A percentile compares a stretch with the other conserved stretches of the same genome.
Evolutionary conservation across 352 stramenopile genomes (phyloP).

Genomic region (Globisporangium apiculatum): DNA sequence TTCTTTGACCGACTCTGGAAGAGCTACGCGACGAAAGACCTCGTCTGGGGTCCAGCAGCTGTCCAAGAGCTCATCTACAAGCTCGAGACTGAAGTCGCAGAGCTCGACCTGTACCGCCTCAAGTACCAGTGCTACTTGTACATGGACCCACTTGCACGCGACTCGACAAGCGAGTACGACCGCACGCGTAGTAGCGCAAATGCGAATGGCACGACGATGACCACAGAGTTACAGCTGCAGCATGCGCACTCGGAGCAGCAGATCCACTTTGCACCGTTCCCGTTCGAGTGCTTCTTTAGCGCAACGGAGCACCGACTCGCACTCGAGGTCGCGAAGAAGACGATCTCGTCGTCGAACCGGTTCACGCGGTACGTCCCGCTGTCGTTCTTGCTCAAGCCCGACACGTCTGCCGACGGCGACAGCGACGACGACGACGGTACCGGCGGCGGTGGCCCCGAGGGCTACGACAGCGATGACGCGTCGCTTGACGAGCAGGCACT

Average conservation of each 20-base stretch:
- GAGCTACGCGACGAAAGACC: slow-evolving; percentile 68
- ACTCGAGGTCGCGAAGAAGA: slow-evolving; percentile 65
- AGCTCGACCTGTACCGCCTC: slow-evolving; percentile 67
- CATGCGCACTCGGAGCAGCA: slow-evolving; percentile 18
- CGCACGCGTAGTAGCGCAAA: slow-evolving; percentile 12
- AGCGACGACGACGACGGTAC: slow-evolving; percentile 42
- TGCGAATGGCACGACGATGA: neutral
- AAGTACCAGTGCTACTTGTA: slow-evolving; percentile 81
- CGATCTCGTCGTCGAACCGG: slow-evolving; percentile 71
- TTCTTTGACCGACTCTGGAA: slow-evolving; percentile 83
- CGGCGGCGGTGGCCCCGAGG: slow-evolving; percentile 38
- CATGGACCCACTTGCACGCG: slow-evolving; percentile 62
- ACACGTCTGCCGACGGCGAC: slow-evolving; percentile 59
- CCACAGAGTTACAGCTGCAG: slow-evolving; percentile 9
- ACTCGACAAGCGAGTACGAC: slow-evolving; percentile 46
- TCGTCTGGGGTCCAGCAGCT: slow-evolving; percentile 66
- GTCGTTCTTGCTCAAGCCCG: slow-evolving; percentile 68
- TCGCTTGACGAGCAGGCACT: slow-evolving; percentile 45
- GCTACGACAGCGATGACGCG: slow-evolving; percentile 67
- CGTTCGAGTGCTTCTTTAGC: slow-evolving; percentile 71
- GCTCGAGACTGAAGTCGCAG: slow-evolving; percentile 63
- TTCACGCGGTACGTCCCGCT: slow-evolving; percentile 75
- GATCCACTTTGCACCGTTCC: slow-evolving; percentile 43
- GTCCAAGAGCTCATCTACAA: slow-evolving; percentile 73
- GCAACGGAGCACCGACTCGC: slow-evolving; percentile 53